Evolutionary conservation across 148 eudicot species (phyloP), one percentile per base, ranked within the genome.

Genomic region (Selenicereus undatus): DNA sequence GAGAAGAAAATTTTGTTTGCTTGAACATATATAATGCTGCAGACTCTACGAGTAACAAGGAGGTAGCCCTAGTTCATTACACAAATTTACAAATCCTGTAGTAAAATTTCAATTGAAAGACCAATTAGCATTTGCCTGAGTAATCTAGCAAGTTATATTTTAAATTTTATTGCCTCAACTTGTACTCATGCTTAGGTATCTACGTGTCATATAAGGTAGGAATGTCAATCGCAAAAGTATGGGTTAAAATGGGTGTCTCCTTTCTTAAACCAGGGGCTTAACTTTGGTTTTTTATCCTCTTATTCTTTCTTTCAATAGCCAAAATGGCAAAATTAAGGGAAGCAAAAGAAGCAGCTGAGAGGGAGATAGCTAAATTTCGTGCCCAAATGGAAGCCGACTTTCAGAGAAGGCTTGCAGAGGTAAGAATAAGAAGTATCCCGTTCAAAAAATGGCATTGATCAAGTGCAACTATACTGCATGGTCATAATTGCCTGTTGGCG

Each of bases 321-420:
- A 94, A 94, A 90, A 75, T 84, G 90, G 92, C 95, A 73, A 90
- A 95, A 80, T 85, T 94, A 64, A 94, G 86, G 84, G 92, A 93
- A 83, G 98, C 97, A 78, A 94, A 94, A 83, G 94, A 94, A 73
- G 97, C 91, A 81, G 98, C 97, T 50, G 94, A 88, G 84, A 91
- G 85, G 89, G 98, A 94, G 86, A 83, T 90, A 82, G 95, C 95
- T 80, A 93, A 89, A 60, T 93, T 91, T 52, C 98, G 98, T 84
- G 93, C 94, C 39, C 91, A 91, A 81, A 85, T 91, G 92, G 98
- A 94, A 82, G 87, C 90, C 74, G 89, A 90, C 32, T 94, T 78
- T 75, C 98, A 90, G 89, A 87, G 89, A 77, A 93, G 90, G 86
- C 84, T 94, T 77, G 82, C 90, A 30, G 94, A 93, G 95, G 98